These are phyloP conservation scores for Saturnispora mendoncae DNA, from an alignment of 805 yeast species.

Conservation along the genomic window DNA sequence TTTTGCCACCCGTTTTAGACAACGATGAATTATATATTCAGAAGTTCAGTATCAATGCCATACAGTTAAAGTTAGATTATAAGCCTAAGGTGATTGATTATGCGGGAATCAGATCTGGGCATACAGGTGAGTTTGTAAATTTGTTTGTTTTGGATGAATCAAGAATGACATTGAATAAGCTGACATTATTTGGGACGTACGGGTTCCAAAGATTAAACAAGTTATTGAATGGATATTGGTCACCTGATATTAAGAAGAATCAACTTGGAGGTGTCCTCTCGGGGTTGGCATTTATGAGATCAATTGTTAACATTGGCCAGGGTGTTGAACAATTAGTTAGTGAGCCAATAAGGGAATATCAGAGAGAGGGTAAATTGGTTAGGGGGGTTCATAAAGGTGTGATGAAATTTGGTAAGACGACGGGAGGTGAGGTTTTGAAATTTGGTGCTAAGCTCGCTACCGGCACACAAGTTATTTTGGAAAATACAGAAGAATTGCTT, in stretches of 20 bases:
- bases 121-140: constrained; percentile 78
- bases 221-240: constrained; percentile 64
- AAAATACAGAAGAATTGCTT: constrained; percentile 66
- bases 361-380: constrained; percentile 59
- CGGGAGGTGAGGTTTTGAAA: constrained; percentile 71
- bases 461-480: constrained; percentile 77
- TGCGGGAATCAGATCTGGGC: constrained; percentile 78
- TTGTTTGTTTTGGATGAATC: constrained; percentile 86
- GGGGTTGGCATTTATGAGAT: constrained; percentile 75
- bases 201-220: constrained; percentile 59
- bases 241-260: constrained; percentile 75
- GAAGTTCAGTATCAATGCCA: constrained; percentile 50
- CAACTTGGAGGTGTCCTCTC: constrained; percentile 76
- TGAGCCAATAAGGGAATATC: constrained; percentile 67
- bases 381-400: constrained; percentile 73
- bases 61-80: constrained; percentile 70
- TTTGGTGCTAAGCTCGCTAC: constrained; percentile 80
- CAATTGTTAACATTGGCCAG: constrained; percentile 67
- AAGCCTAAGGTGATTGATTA: constrained; percentile 87
- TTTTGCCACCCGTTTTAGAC: constrained; percentile 38
- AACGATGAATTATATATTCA: constrained; percentile 66
- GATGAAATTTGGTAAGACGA: constrained; percentile 58
- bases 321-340: constrained; percentile 68
- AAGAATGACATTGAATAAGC: constrained; percentile 51
- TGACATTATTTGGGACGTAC: constrained; percentile 62